Evolutionary conservation across 805 yeast genomes (phyloP).

Genomic region (Scheffersomyces coipomensis): DNA sequence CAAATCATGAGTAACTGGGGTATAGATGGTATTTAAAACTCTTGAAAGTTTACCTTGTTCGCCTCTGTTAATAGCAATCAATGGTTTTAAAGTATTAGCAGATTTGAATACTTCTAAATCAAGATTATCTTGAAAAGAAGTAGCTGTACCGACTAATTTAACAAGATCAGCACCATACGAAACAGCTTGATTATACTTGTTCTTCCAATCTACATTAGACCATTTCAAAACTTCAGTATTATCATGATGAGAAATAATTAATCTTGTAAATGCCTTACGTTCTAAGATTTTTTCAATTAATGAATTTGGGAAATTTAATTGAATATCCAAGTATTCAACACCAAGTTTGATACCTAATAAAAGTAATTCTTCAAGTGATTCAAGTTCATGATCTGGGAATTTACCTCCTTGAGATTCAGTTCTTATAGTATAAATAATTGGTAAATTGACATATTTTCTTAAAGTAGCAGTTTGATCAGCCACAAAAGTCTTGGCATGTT

Average conservation of each 20-base stretch:
- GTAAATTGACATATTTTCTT: conserved; percentile 63
- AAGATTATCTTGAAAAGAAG: conserved; percentile 62
- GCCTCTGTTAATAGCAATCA: conserved; percentile 85
- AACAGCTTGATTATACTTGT: conserved; percentile 65
- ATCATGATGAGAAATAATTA: conserved; percentile 86
- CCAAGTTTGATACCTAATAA: conserved; percentile 71
- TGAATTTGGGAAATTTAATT: conserved; percentile 63
- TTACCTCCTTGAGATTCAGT: conserved; percentile 80
- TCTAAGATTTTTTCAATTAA: conserved; percentile 52
- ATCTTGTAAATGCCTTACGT: conserved; percentile 57
- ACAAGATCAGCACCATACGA: conserved; percentile 67
- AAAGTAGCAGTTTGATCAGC: conserved; percentile 71
- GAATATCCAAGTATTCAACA: conserved; percentile 78
- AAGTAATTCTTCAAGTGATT: conserved; percentile 49
- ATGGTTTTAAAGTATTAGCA: conserved; percentile 54
- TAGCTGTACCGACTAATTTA: conserved; percentile 82
- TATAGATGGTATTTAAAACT: conserved; percentile 68
- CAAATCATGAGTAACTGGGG: conserved; percentile 79
- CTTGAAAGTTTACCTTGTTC: conserved; percentile 74
- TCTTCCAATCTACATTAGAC: conserved; percentile 73
- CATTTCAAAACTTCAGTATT: conserved; percentile 60
- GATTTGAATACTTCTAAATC: conserved; percentile 67
- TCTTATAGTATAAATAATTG: conserved; percentile 80
- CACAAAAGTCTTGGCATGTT: conserved; percentile 53
- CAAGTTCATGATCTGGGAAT: conserved; percentile 60